Percentiles rank a stretch among this genome's conserved stretches.
Evolutionary conservation across 2,329 filamentous ascomycete genomes (phyloP).

Genomic region (Incumbomyces delicatus): DNA sequence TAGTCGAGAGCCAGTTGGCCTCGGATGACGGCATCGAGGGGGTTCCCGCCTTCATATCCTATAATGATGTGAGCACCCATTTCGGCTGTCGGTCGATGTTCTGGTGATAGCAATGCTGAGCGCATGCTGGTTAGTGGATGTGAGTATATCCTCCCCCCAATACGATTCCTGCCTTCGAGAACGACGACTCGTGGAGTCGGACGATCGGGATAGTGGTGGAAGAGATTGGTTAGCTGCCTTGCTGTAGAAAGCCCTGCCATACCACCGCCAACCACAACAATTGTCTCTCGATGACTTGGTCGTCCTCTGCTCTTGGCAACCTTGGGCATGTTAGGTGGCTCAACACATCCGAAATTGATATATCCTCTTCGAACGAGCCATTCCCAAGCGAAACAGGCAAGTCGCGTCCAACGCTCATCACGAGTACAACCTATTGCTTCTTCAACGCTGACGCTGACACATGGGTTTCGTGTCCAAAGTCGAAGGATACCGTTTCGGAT

Average conservation of each 20-base stretch:
- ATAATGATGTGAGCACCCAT: slow-evolving; percentile 98
- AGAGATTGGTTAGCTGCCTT: slow-evolving; percentile 78
- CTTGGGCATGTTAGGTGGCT: slow-evolving; percentile 46
- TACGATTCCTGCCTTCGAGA: slow-evolving; percentile 74
- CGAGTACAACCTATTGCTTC: slow-evolving; percentile 86
- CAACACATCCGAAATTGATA: slow-evolving; percentile 91
- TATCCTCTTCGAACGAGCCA: slow-evolving; percentile 88
- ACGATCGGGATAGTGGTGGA: slow-evolving; percentile 64
- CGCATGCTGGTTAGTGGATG: slow-evolving; percentile 56
- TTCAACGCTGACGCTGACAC: slow-evolving; percentile 68
- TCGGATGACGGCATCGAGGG: slow-evolving; percentile 79
- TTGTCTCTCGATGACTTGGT: slow-evolving; percentile 53
- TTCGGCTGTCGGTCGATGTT: slow-evolving; percentile 69
- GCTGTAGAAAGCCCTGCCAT: slow-evolving; percentile 88
- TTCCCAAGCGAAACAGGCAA: slow-evolving; percentile 79
- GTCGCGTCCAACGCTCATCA: slow-evolving; percentile 78
- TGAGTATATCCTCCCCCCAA: slow-evolving; percentile 91
- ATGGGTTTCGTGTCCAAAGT: slow-evolving; percentile 78
- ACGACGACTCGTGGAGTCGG: slow-evolving; percentile 68
- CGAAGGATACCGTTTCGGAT: slow-evolving; percentile 90
- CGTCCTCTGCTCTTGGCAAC: slow-evolving; percentile 34
- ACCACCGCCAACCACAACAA: slow-evolving; percentile 86
- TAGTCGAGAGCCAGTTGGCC: slow-evolving; percentile 83
- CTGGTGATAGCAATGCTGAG: slow-evolving; percentile 40
- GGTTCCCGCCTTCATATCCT: slow-evolving; percentile 91